Evolutionary conservation across 2,329 filamentous ascomycete species (phyloP), one percentile per base, ranked within the genome.

Genomic region (Monosporascus sp.): DNA sequence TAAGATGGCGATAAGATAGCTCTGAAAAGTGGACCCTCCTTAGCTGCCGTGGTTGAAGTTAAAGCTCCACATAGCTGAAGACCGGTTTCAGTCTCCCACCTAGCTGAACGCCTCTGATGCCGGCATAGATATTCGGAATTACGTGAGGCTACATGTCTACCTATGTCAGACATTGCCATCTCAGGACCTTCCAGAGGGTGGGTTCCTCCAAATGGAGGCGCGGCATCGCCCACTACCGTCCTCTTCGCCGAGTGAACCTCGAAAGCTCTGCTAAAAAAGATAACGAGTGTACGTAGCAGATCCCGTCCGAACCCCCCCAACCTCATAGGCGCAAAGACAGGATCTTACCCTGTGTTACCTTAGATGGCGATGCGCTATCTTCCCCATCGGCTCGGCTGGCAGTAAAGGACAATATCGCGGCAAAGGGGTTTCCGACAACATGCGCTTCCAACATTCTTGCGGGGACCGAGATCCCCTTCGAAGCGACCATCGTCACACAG

Each of bases 341-440:
- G 11, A 35, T 14, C 31, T 35, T 14, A 35, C 31, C 27, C 31
- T 35, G 11, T 35, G 31, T 35, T 5, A 35, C 31, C 31, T 35
- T 35, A 35, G 31, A 35, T 35, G 31, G 31, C 9, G 31, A 35
- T 35, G 11, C 31, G 31, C 31, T 35, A 14, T 24, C 24, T 15
- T 47, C 24, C 22, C 22, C 25, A 9, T 46, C 43, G 14, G 14
- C 39, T 25, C 61, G 67, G 35, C 72, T 89, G 50, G 84, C 85
- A 5, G 75, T 91, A 50, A 92, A 92, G 66, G 88, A 92, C 72
- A 92, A 91, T 66, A 90, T 92, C 58, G 81, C 85, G 50, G 88
- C 86, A 0, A 68, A 66, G 20, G 72, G 78, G 36, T 70, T 82
- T n/a, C 79, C 81, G 1, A 96, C 92, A 24, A 95, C 92, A 72